Percentiles rank a stretch among this genome's conserved stretches.
phyloP scores from a whole-genome alignment of 352 stramenopile species.

The Phytophthora foliorum region DNA sequence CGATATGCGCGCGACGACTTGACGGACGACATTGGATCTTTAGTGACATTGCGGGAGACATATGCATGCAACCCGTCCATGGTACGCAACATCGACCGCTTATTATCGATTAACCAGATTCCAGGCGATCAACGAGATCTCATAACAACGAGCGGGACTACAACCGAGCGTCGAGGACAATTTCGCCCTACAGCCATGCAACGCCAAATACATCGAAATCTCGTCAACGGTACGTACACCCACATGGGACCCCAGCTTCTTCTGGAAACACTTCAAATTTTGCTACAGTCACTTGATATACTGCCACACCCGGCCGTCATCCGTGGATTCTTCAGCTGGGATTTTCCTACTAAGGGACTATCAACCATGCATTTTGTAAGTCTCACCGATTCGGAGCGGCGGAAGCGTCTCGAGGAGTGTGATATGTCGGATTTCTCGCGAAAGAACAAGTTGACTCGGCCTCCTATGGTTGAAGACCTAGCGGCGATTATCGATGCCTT shows the following conservation, averaged over 20 bases:
- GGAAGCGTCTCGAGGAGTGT: neutral
- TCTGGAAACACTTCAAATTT: constrained; percentile 6
- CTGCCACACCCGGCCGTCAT: constrained; percentile 19
- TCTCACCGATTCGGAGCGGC: neutral
- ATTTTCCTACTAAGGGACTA: constrained; percentile 9
- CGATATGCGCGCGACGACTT: neutral
- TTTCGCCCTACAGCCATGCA: constrained; percentile 7
- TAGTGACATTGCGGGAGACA: neutral
- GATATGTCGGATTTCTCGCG: constrained; percentile 17
- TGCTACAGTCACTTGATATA: constrained; percentile 1
- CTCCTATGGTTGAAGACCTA: too few relatives aligned
- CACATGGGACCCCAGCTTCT: constrained; percentile 3
- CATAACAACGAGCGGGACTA: too few relatives aligned
- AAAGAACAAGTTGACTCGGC: constrained; percentile 10
- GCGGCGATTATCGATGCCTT: neutral
- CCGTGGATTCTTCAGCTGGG: constrained; percentile 5
- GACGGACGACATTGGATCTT: neutral
- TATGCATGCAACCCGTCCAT: neutral
- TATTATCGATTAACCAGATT: neutral
- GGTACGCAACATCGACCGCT: constrained; percentile 3
- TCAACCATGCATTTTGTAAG: constrained; percentile 14
- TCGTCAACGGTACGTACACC: too few relatives aligned
- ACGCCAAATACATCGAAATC: constrained; percentile 2
- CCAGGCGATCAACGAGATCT: too few relatives aligned
- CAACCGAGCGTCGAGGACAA: neutral